Conservation (phyloP, 306 rosid genomes). For the Quercus glauca region DNA sequence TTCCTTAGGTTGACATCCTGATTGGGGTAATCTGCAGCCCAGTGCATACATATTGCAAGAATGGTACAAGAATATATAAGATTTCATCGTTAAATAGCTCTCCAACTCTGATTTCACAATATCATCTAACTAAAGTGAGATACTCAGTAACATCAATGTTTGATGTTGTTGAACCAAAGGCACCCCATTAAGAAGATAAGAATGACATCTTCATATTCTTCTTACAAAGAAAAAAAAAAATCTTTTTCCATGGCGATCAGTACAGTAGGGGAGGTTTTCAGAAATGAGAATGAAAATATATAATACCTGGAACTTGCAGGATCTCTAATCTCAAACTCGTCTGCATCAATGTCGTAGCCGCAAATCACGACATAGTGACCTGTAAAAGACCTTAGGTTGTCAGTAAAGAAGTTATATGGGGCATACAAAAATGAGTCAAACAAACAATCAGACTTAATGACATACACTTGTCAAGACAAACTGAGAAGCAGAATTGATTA, state of each 20-base stretch:
- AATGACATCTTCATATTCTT: neutral
- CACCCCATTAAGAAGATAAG: neutral
- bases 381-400: constrained; percentile 31
- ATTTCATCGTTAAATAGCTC: neutral
- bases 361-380: constrained; percentile 93
- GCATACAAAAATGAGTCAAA: neutral
- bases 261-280: neutral
- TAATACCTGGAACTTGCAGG: constrained; percentile 79
- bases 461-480: neutral
- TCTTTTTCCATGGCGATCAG: neutral
- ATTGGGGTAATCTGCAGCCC: neutral
- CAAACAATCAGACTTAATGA: no score
- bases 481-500: neutral
- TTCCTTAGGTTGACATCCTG: neutral
- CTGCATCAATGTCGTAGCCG: constrained; percentile 79
- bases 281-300: constrained; percentile 6
- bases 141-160: neutral
- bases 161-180: neutral
- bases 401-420: neutral
- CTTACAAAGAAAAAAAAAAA: neutral
- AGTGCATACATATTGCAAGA: neutral
- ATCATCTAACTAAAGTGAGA: neutral
- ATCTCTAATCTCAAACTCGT: constrained; percentile 98
- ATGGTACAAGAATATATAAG: neutral
- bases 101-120: neutral